These are phyloP conservation scores for Penicillium sp. DNA, from an alignment of 2,329 filamentous ascomycete genomes.

Conservation along the genomic window DNA sequence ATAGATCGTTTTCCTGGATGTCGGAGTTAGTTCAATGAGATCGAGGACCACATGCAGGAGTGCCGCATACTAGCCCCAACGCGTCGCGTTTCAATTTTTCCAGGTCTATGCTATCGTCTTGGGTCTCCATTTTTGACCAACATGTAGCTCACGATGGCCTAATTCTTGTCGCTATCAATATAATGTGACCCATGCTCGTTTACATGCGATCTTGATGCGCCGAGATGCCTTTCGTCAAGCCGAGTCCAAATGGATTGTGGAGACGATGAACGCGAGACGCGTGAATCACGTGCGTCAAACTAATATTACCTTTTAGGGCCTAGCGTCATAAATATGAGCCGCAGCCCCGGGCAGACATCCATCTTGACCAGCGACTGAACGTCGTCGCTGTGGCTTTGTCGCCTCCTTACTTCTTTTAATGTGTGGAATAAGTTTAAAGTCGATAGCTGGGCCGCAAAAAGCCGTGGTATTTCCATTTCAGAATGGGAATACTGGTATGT, in stretches of 20 bases:
- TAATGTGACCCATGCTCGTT: neutral
- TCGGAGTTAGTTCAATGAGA: conserved; percentile 31
- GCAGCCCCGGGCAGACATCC: neutral
- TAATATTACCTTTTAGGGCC: conserved; percentile 29
- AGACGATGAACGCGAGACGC: conserved; percentile 21
- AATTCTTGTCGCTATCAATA: neutral
- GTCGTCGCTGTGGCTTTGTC: neutral
- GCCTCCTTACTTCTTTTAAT: neutral
- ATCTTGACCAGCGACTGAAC: neutral
- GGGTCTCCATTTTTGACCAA: neutral
- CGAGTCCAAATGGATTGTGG: neutral
- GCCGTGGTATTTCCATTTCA: neutral
- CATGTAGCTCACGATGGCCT: neutral
- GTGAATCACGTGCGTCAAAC: conserved; percentile 30
- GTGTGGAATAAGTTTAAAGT: neutral
- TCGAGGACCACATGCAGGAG: conserved; percentile 27
- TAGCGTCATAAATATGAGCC: conserved; percentile 7
- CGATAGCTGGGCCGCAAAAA: neutral
- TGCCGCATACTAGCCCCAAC: conserved; percentile 38
- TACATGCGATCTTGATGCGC: neutral
- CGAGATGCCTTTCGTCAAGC: neutral
- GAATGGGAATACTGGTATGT: conserved; percentile 1
- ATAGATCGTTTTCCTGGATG: conserved; percentile 28
- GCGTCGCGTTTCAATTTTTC: conserved; percentile 41
- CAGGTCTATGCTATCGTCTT: conserved; percentile 41